Conservation (phyloP, 495 filamentous ascomycete species). For the Amniculicola lignicola region DNA sequence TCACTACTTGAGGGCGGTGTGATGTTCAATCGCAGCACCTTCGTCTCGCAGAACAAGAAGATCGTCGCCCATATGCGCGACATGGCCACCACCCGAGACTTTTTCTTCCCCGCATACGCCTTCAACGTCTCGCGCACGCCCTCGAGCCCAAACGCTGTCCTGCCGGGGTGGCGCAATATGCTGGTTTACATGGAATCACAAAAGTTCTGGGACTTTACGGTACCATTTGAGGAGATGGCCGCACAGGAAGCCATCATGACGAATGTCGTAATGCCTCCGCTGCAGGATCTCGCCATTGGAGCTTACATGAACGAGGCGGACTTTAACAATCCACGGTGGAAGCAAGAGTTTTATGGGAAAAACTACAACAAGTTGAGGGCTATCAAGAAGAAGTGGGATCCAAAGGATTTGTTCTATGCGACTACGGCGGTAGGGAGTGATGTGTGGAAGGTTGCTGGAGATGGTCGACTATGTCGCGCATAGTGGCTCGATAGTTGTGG, state of each 20-base stretch:
- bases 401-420: conserved; percentile 6
- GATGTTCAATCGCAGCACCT: conserved; percentile 2
- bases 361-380: neutral
- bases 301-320: conserved; percentile 22
- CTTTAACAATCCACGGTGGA: conserved; percentile 14
- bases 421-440: conserved; percentile 20
- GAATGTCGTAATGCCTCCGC: conserved; percentile 10
- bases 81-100: conserved; percentile 4
- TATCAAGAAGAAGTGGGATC: conserved; percentile 18
- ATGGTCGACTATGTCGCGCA: conserved; percentile 40
- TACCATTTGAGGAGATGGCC: neutral
- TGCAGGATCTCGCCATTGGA: conserved; percentile 14
- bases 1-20: conserved; percentile 12
- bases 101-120: conserved; percentile 11
- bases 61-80: neutral
- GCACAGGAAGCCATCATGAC: neutral
- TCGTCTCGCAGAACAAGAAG: neutral
- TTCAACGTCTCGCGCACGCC: conserved; percentile 10
- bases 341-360: conserved; percentile 16
- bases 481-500: no score
- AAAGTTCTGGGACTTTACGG: conserved; percentile 15
- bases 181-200: neutral
- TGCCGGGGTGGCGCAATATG: conserved; percentile 26
- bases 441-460: conserved; percentile 40
- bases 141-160: conserved; percentile 15